Base-by-base conservation (phyloP, 345 rosid genomes). In the Rubroshorea leprosula region DNA sequence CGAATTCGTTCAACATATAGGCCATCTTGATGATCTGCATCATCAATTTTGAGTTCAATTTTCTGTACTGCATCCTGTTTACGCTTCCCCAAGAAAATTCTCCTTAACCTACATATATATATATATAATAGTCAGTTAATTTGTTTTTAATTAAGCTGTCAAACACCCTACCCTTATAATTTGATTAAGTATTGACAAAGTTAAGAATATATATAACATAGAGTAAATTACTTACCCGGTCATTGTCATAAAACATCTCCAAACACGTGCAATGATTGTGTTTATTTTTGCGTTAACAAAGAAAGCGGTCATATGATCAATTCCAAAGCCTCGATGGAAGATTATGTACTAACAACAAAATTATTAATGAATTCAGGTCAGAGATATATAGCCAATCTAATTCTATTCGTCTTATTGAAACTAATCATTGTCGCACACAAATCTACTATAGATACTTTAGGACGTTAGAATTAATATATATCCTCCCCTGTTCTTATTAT, bases 281-380 rank as follows among this genome's bases (percentile, higher is more conserved):
- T 84, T 60, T 15, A 80, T 24, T 72, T 90, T 90, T 51, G 63
- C 68, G 61, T 53, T 55, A 61, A 84, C 18, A 66, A 84, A 84
- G 64, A 64, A 90, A 65, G 71, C 81, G 29, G 72, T 78, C 73
- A 61, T 73, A 0, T 70, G 80, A 74, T 86, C 97, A 26, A 82
- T 82, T 53, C 94, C 91, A 74, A 86, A 73, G 45, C 96, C 94
- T 45, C 91, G 84, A 51, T 89, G 68, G 73, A 89, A 89, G 65
- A 84, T 72, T 29, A 89, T 59, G 66, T 69, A 86, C 95, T 82
- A 50, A 18, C 26, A 56, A 67, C 20, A 56, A 23, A 56, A 16
- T 35, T 35, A n/a, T 35, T 13, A 4, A 35, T 35, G 9, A 3
- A 27, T 8, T 27, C n/a, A 35, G 46, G 56, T 35, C 27, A 35